Base-by-base conservation (phyloP, 73 alveolate genomes). In the Tetrahymena elliotti region DNA sequence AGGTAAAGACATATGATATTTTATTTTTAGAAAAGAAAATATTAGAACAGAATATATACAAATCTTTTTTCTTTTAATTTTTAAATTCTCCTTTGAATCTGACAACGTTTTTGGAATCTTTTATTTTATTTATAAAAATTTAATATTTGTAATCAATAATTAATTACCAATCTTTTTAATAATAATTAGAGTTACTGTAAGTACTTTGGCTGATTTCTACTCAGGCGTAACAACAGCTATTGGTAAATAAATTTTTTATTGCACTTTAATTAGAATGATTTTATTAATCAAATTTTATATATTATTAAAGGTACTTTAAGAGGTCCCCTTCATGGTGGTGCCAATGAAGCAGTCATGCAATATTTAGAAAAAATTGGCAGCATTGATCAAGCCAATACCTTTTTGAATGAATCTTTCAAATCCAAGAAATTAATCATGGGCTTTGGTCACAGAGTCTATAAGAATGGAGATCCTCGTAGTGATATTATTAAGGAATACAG, bases 311-410 rank as follows among this genome's bases (percentile, higher is more conserved):
- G 98, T 6, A 96, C 98, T 27, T 84, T 97, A 37, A 97, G 98
- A 94, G 98, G 98, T n/a, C 97, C 97, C 31, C 97, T 97, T 27
- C 98, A 97, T 93, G 98, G 98, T 83, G 98, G 98, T 53, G 98
- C 98, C 11, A 97, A 97, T 93, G 98, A 97, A 93, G 98, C 98
- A 15, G 98, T 97, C 18, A 97, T 97, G 98, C 94, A 93, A 47
- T 95, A 94, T 83, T 93, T 97, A 22, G 68, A 95, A 37, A 94
- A 93, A n/a, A 82, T 97, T 53, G 94, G 53, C 38, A 38, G 96
- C 18, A 93, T 83, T 33, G 92, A 93, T 35, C 94, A 97, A 40
- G 98, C 98, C 6, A 98, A 96, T 33, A 93, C 92, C 36, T 93
- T 83, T 27, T 93, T 97, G 20, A 83, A 93, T 22, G 94, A 84